Conservation (phyloP, 768 basidiomycete genomes). For the Kwoniella botswanensis region DNA sequence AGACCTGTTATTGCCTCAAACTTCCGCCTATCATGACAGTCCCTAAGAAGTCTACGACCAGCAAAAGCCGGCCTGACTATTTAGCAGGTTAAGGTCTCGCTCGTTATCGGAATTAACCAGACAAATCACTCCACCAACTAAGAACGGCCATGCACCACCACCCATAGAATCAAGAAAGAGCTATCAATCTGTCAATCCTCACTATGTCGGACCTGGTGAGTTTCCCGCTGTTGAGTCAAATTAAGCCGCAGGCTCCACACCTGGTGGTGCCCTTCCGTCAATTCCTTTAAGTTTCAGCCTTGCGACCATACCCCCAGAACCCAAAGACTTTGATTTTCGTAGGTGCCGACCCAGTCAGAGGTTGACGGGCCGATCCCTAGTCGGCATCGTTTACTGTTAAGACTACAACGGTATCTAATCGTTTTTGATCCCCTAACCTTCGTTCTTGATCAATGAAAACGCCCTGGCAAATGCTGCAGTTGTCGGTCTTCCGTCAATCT, state of each 20-base stretch:
- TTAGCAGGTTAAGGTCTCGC: slow-evolving; percentile 93
- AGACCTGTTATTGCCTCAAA: slow-evolving; percentile 91
- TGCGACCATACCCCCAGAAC: slow-evolving; percentile 77
- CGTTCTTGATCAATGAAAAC: slow-evolving; percentile 85
- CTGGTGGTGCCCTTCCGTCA: slow-evolving; percentile 83
- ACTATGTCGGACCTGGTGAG: slow-evolving; percentile 46
- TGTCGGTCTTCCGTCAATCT: slow-evolving; percentile 80
- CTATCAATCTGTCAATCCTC: no score
- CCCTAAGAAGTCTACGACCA: slow-evolving; percentile 81
- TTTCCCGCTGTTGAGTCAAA: slow-evolving; percentile 73
- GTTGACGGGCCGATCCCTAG: slow-evolving; percentile 75
- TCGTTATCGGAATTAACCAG: slow-evolving; percentile 96
- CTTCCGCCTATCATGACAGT: slow-evolving; percentile 81
- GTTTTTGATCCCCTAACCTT: slow-evolving; percentile 83
- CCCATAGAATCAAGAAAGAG: no score
- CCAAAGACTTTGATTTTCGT: slow-evolving; percentile 88
- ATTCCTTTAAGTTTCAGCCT: slow-evolving; percentile 82
- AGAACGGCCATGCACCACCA: no score
- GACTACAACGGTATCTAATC: slow-evolving; percentile 83
- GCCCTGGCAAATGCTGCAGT: slow-evolving; percentile 82
- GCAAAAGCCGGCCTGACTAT: slow-evolving; percentile 79
- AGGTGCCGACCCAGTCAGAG: slow-evolving; percentile 77
- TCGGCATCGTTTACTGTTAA: slow-evolving; percentile 84
- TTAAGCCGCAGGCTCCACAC: slow-evolving; percentile 79
- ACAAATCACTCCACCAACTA: slow-evolving; percentile 96